Conservation (phyloP, 2,329 filamentous ascomycete species). For the Herpotrichia juniperi region DNA sequence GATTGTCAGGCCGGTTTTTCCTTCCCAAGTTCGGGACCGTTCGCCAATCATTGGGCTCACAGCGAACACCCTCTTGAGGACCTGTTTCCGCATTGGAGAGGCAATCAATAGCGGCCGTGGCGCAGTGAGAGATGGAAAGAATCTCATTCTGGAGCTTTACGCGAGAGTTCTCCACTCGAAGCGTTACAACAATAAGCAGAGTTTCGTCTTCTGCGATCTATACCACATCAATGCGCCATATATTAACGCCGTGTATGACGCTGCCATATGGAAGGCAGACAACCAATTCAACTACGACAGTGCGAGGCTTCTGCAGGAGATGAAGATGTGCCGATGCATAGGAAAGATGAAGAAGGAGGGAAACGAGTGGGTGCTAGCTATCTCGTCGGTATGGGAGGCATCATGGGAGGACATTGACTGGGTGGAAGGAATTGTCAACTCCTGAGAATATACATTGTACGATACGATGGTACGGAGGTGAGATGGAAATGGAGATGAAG, state of each 20-base stretch:
- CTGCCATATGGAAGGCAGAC: conserved; percentile 52
- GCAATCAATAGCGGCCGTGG: conserved; percentile 59
- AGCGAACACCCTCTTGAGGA: conserved; percentile 56
- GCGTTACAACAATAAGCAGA: conserved; percentile 62
- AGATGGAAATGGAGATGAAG: not conserved
- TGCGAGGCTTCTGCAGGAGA: conserved; percentile 49
- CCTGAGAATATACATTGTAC: conserved; percentile 13
- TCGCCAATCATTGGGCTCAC: conserved; percentile 62
- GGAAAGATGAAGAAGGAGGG: conserved; percentile 55
- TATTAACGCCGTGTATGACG: conserved; percentile 52
- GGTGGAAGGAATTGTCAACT: conserved; percentile 52
- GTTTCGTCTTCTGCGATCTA: conserved; percentile 69
- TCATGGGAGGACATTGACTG: conserved; percentile 59
- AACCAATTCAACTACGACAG: conserved; percentile 56
- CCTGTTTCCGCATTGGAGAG: conserved; percentile 69
- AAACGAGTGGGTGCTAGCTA: conserved; percentile 50
- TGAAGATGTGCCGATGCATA: conserved; percentile 55
- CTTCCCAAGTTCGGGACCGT: conserved; percentile 55
- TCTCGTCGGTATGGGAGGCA: conserved; percentile 60
- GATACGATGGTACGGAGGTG: not conserved
- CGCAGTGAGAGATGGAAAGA: conserved; percentile 55
- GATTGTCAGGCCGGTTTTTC: conserved; percentile 61
- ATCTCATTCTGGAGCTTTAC: conserved; percentile 65
- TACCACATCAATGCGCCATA: conserved; percentile 65
- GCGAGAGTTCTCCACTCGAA: conserved; percentile 64